phyloP scores from a whole-genome alignment of 2,329 filamentous ascomycete species.

The Aspergillus pseudoterreus region DNA sequence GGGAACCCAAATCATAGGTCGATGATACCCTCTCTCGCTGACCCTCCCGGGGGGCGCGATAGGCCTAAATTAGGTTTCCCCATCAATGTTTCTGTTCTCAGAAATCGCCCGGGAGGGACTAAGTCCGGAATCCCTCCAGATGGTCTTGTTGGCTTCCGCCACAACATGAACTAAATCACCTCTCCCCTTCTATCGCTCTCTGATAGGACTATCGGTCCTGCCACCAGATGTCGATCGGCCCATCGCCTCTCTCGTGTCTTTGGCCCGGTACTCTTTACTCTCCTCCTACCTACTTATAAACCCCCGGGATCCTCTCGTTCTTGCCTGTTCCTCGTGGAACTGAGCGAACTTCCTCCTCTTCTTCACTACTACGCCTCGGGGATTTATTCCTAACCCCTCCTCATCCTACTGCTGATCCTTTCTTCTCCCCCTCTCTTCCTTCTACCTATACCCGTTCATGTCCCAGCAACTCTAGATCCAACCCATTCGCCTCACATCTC shows the following conservation, averaged over 20 bases:
- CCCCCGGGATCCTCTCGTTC: neutral
- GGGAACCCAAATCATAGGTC: constrained; percentile 1
- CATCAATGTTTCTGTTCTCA: constrained; percentile 4
- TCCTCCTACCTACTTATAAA: neutral
- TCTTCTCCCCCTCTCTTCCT: neutral
- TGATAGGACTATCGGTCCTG: neutral
- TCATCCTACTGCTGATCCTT: neutral
- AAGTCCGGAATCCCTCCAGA: neutral
- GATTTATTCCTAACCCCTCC: neutral
- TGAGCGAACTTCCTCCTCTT: neutral
- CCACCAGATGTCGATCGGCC: neutral
- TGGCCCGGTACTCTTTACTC: neutral
- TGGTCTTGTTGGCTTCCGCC: neutral
- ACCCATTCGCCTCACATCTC: neutral
- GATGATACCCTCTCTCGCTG: neutral
- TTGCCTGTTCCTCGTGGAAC: neutral
- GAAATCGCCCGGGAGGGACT: neutral
- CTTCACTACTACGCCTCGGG: no score
- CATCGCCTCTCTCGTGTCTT: neutral
- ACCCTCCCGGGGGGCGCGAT: neutral
- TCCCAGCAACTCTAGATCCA: neutral
- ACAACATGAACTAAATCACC: neutral
- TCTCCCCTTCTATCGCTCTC: neutral
- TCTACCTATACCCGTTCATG: neutral
- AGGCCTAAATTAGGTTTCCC: constrained; percentile 6